Evolutionary conservation across 208 protist species (phyloP), one percentile per base, ranked within the genome.

Genomic region (Naegleria fowleri): DNA sequence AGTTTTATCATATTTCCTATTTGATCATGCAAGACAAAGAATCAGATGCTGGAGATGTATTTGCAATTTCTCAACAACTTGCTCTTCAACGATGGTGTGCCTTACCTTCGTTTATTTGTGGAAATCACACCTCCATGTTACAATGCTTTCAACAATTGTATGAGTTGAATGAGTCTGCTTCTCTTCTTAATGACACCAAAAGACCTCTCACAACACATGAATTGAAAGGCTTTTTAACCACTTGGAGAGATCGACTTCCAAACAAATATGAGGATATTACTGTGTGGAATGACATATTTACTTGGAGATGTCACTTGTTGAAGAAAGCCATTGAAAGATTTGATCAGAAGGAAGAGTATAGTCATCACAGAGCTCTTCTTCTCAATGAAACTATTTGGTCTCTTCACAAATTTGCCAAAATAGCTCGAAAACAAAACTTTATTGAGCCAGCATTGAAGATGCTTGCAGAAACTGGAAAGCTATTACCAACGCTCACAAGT

Each of bases 181-280:
- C 4, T 39, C 19, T 91, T 15, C 6, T 91, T 1, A 90, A 58
- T n/a, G 25, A 40, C 59, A 90, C 15, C 3, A 90, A 41, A 6
- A 90, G n/a, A n/a, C 51, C 43, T 41, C 13, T 76, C 7, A 13
- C n/a, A 25, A 39, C 51, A 16, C 22, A 16, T 25, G 87, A 90
- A 38, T 51, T 90, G 15, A 90, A 79, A 51, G 29, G 38, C 2
- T 89, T 86, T n/a, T 59, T 92, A 25, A 83, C 51, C 0, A 88
- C 79, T 48, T 92, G 91, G 91, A 75, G 91, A 75, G 91, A 92
- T 75, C 38, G 91, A 58, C 38, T 92, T 39, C 91, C 91, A 48
- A 90, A 76, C 22, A 75, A 90, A 36, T 92, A 40, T n/a, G 91
- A 92, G 11, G 83, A 89, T 51, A 84, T 92, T 75, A n/a, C 0